Evolutionary conservation across 2,329 filamentous ascomycete genomes (phyloP), one percentile per base, ranked within the genome.

Genomic region (Akanthomyces uredinophilus): DNA sequence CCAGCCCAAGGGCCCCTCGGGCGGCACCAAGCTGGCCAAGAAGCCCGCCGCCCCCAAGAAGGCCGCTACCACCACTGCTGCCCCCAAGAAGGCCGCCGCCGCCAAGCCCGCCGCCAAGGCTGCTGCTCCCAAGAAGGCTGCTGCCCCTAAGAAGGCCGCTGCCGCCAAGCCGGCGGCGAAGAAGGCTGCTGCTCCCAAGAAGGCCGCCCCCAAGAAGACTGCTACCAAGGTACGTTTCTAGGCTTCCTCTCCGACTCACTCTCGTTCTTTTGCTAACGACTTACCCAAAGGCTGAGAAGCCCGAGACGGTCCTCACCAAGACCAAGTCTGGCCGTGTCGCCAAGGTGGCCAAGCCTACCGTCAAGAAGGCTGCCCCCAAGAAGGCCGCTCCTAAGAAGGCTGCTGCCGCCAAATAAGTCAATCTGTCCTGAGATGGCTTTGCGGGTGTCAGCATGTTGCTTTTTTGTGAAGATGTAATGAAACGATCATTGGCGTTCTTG

Each of bases 11-110:
- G 92, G 92, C 71, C 83, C 91, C 64, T 96, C 92, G 66, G 92
- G 92, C 64, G 90, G 91, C 68, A 92, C 95, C 78, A 96, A 96
- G 88, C 88, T 96, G 64, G 89, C 89, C 64, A 94, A 94, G 87
- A 92, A 72, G 67, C 68, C 66, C 46, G 70, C 68, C 47, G 64
- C 70, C 59, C 71, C 72, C 68, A 71, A 72, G 66, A 65, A 66
- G 60, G 64, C 66, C 27, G 63, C 66, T 52, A 71, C 73, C 64
- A 66, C 74, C 64, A 70, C 79, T 3, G 70, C 68, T 50, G 64
- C 70, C 60, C 71, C 72, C 68, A 71, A 72, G 66, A 65, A 66
- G 60, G 64, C 66, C 63, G 67, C 71, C 68, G 66, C 70, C 53
- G 55, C 70, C 39, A 72, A 73, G 69, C 59, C 65, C 47, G 66